Evolutionary conservation across 2,329 filamentous ascomycete genomes (phyloP), one percentile per base, ranked within the genome.

Genomic region (Trichophyton mentagrophytes): DNA sequence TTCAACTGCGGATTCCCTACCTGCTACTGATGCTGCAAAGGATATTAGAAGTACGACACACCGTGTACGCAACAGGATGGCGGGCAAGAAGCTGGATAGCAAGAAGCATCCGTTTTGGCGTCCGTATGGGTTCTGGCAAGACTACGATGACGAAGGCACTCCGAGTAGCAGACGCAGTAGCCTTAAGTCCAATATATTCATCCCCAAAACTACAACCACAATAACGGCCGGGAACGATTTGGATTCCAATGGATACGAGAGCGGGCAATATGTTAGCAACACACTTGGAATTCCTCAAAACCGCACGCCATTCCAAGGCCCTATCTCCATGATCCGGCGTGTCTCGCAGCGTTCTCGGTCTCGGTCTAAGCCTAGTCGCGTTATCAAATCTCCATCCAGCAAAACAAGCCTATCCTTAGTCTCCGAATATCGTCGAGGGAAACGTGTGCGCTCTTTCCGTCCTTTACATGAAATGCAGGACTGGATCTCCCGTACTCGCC

Each of bases 81-180:
- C 74, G 2, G 74, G 73, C 40, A 71, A 74, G 58, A 72, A 76
- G 22, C 71, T 76, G 55, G 77, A 82, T 60, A 75, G 74, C 49
- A 77, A 76, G 46, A 69, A 84, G 4, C 79, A 84, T 64, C 82
- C 83, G 1, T 83, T 85, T 67, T 86, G 84, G 84, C 77, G 80
- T 22, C 83, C 83, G 1, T 79, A 79, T 42, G 78, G 78, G n/a
- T 85, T 85, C 70, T 85, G 82, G 82, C 81, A 84, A 44, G 80
- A 80, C 44, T 71, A 82, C 27, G 76, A 77, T 44, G 73, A 68
- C 25, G 72, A 76, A 7, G 70, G 69, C 3, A 70, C 73, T 17
- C 71, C 69, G 17, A 64, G 65, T 17, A 63, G 64, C 8, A 62
- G 63, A 17, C 8, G 33, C 49, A 55, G 27, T 42, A 62, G 22